Evolutionary conservation across 208 protist species (phyloP), one percentile per base, ranked within the genome.

Genomic region (Leishmania tropica): DNA sequence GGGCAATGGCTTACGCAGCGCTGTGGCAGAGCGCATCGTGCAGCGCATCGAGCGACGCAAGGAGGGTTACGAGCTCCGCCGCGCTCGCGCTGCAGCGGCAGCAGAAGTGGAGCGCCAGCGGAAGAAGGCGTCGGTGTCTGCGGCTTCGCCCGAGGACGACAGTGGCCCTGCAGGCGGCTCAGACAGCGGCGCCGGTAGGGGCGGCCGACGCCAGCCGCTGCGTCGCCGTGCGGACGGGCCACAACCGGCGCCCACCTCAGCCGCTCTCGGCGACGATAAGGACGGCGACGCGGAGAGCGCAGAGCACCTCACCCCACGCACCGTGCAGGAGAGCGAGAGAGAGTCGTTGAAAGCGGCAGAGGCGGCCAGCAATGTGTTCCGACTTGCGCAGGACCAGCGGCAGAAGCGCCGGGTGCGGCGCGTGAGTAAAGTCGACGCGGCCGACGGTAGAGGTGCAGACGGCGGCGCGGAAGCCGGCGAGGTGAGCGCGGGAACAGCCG

Each of bases 11-110:
- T 56, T 58, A n/a, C 72, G 79, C 80, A 86, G 86, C 76, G 86
- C 76, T 10, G 89, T 88, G 3, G 89, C 90, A 42, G 85, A 92
- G 87, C 83, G 71, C 56, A 89, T 94, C 65, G 89, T 89, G 24
- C 88, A 95, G 82, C 94, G 94, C 10, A 68, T 97, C 24, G 92
- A 87, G 48, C 78, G 75, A 54, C 84, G 92, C n/a, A 88, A 84
- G 75, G 89, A 94, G 60, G 87, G 89, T 42, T 93, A 93, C 84
- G 81, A 89, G 70, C 54, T 86, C 54, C 81, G 79, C 8, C 83
- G 78, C 58, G 75, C 77, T 78, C 56, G 73, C 51, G 75, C 84
- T 62, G 67, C 85, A n/a, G 78, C 71, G 40, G 60, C 79, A 74
- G 78, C 67, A 13, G 40, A 77, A 68, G 89, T 86, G 75, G 80